Evolutionary conservation across 2,329 filamentous ascomycete genomes (phyloP).

Genomic region (Alternaria sp.): DNA sequence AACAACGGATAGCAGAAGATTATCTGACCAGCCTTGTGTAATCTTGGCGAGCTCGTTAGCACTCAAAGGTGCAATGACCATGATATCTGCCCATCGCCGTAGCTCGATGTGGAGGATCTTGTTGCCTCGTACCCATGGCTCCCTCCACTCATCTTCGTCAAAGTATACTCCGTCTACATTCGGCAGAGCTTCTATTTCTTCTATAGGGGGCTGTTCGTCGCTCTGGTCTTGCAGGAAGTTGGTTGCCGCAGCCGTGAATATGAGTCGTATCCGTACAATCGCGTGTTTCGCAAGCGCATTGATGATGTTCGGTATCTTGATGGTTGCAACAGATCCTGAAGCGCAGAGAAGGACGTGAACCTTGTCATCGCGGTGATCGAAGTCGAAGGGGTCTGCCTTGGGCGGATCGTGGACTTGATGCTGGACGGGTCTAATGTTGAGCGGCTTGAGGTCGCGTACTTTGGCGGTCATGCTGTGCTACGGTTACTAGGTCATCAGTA

Average conservation of each 20-base stretch:
- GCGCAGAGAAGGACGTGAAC: slow-evolving; percentile 71
- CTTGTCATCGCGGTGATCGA: slow-evolving; percentile 45
- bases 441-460: slow-evolving; percentile 39
- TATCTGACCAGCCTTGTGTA: slow-evolving; percentile 77
- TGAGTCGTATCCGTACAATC: slow-evolving; percentile 79
- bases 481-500: background rate
- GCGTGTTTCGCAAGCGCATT: slow-evolving; percentile 62
- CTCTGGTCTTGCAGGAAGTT: slow-evolving; percentile 81
- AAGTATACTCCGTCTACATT: slow-evolving; percentile 83
- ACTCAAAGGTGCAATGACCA: slow-evolving; percentile 81
- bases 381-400: slow-evolving; percentile 29
- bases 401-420: slow-evolving; percentile 33
- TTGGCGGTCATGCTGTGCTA: slow-evolving; percentile 34
- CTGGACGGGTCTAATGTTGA: slow-evolving; percentile 39
- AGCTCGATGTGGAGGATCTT: slow-evolving; percentile 91
- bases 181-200: slow-evolving; percentile 65
- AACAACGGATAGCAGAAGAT: slow-evolving; percentile 75
- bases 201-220: slow-evolving; percentile 75
- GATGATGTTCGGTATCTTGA: slow-evolving; percentile 69
- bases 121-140: slow-evolving; percentile 79
- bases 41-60: slow-evolving; percentile 91
- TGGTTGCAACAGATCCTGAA: slow-evolving; percentile 82
- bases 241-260: slow-evolving; percentile 77
- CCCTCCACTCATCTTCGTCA: slow-evolving; percentile 86
- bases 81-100: slow-evolving; percentile 79